Evolutionary conservation across 331 rosid genomes (phyloP).

Genomic region (Quercus phellos): DNA sequence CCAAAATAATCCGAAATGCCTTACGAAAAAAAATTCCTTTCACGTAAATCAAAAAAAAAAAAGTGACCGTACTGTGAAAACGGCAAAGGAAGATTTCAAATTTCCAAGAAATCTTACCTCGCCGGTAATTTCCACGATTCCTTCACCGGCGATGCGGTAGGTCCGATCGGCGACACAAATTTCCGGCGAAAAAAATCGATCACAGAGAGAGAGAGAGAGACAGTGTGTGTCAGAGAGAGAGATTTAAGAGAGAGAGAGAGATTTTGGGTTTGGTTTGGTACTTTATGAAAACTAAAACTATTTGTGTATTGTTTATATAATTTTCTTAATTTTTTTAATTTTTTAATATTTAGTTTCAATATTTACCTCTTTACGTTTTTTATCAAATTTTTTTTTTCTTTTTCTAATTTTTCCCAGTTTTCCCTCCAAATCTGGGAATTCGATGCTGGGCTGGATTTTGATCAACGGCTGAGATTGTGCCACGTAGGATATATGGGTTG

Average conservation of each 20-base stretch:
- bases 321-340: background rate
- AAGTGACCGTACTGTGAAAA: background rate
- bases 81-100: slow-evolving; percentile 19
- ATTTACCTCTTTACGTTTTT: background rate
- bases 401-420: background rate
- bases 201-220: slow-evolving; percentile 20
- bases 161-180: slow-evolving; percentile 27
- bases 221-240: background rate
- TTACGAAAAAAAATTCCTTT: background rate
- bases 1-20: slow-evolving; percentile 24
- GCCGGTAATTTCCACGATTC: slow-evolving; percentile 25
- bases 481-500: slow-evolving; percentile 14
- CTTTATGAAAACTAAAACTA: slow-evolving; percentile 30
- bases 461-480: slow-evolving; percentile 23
- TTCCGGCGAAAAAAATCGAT: slow-evolving; percentile 31
- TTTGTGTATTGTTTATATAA: slow-evolving; percentile 13
- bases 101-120: slow-evolving; percentile 44
- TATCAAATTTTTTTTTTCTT: background rate
- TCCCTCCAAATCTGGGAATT: slow-evolving; percentile 47
- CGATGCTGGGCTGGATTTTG: background rate
- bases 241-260: background rate
- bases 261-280: slow-evolving; percentile 20
- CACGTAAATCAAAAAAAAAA: background rate
- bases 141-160: slow-evolving; percentile 9
- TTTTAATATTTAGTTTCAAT: background rate